Percentiles rank a stretch among this genome's conserved stretches.
Conservation (phyloP, 768 basidiomycete species). For the Megacollybia marginata region DNA sequence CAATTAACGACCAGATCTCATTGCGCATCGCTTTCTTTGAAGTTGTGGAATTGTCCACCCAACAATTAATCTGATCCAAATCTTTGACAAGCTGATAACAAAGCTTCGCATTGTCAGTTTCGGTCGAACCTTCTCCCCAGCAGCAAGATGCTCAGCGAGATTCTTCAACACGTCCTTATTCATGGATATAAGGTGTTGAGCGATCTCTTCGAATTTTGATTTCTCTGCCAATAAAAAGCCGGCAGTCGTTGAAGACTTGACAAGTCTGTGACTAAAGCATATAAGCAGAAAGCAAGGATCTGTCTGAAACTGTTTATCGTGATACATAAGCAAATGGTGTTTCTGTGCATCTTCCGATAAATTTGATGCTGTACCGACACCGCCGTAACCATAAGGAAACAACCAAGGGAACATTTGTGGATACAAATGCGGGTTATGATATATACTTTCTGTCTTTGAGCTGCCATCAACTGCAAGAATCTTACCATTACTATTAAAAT, state of each 20-base stretch:
- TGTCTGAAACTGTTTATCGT: background rate
- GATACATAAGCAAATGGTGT: background rate
- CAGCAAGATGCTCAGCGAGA: background rate
- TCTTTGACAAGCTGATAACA: background rate
- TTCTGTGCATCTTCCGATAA: background rate
- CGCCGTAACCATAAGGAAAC: constrained; percentile 21
- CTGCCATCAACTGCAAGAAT: too few species aligned
- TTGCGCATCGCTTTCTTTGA: background rate
- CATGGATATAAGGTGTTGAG: background rate
- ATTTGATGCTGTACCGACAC: constrained; percentile 7
- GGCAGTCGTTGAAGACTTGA: background rate
- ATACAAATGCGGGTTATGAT: too few species aligned
- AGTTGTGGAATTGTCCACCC: background rate
- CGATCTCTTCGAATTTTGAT: background rate
- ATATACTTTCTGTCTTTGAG: too few species aligned
- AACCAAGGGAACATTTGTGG: constrained; percentile 6
- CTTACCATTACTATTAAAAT: too few species aligned
- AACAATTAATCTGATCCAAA: background rate
- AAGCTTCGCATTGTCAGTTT: background rate
- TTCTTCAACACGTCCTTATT: background rate
- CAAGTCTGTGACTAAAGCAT: background rate
- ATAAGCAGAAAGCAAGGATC: background rate
- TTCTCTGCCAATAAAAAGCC: background rate
- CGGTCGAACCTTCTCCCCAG: background rate
- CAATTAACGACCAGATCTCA: background rate